Conservation (phyloP, 495 filamentous ascomycete genomes). For the Hypoxylon lienhwacheense region DNA sequence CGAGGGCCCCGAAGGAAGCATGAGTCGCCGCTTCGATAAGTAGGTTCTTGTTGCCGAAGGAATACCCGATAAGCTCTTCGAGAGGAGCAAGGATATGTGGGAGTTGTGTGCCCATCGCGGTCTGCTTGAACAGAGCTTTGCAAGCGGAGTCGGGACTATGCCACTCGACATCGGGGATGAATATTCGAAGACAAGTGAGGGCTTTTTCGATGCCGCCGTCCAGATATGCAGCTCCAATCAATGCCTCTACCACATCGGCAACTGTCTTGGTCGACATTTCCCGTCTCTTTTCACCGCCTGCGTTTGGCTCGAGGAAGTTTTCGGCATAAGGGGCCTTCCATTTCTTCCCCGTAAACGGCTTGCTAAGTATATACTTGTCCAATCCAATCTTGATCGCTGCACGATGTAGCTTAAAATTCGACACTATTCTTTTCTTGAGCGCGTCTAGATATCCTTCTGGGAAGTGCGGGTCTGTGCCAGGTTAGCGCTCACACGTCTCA, state of each 20-base stretch:
- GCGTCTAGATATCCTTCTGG: constrained; percentile 78
- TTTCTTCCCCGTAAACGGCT: constrained; percentile 65
- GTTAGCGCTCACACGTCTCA: neutral
- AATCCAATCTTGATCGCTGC: constrained; percentile 66
- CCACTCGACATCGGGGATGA: constrained; percentile 68
- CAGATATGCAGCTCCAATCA: constrained; percentile 77
- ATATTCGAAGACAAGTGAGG: constrained; percentile 62
- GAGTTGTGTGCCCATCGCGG: constrained; percentile 35
- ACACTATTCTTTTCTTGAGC: constrained; percentile 68
- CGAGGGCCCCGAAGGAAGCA: constrained; percentile 59
- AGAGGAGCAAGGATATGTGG: constrained; percentile 42
- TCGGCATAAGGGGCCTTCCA: constrained; percentile 70
- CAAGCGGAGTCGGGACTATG: constrained; percentile 41
- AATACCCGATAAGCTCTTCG: constrained; percentile 67
- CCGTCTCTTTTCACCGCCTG: constrained; percentile 17
- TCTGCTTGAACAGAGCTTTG: constrained; percentile 38
- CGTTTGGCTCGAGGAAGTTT: constrained; percentile 44
- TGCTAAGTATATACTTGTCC: constrained; percentile 72
- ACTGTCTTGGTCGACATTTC: constrained; percentile 74
- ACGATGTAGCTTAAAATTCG: constrained; percentile 68
- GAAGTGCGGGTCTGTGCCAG: constrained; percentile 58
- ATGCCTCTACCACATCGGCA: constrained; percentile 84
- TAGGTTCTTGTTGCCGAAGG: constrained; percentile 68
- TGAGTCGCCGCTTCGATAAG: constrained; percentile 89
- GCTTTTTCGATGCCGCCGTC: constrained; percentile 70